A percentile compares a stretch with the other conserved stretches of the same genome.
Evolutionary conservation across 176 grass and related monocot genomes (phyloP).

Genomic region (Tuctoria greenei): DNA sequence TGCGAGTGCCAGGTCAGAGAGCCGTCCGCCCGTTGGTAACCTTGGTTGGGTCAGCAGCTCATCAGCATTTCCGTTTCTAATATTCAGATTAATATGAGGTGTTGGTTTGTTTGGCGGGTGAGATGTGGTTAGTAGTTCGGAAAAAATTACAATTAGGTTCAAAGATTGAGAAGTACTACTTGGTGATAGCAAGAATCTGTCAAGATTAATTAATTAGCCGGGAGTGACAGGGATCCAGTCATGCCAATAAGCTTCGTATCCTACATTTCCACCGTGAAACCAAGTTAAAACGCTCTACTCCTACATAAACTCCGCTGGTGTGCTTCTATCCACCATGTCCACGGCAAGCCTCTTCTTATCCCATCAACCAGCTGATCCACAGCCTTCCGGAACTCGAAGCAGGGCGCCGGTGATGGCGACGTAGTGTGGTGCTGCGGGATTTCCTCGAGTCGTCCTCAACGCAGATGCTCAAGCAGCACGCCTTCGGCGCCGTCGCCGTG

Average conservation of each 20-base stretch:
- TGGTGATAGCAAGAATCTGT: not conserved
- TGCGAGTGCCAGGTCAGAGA: not conserved
- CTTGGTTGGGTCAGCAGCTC: not conserved
- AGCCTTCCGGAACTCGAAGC: too few relatives aligned
- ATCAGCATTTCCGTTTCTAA: not conserved
- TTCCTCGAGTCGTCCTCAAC: too few relatives aligned
- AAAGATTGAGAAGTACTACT: not conserved
- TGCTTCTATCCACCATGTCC: too few relatives aligned
- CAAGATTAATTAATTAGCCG: too few relatives aligned
- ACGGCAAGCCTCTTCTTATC: not conserved
- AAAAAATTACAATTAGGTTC: not conserved
- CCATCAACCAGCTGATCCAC: too few relatives aligned
- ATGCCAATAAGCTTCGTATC: too few relatives aligned
- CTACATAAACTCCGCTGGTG: too few relatives aligned
- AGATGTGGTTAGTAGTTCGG: not conserved
- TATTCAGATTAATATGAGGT: not conserved
- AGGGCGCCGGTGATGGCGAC: not conserved
- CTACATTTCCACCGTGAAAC: too few relatives aligned
- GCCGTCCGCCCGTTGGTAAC: not conserved
- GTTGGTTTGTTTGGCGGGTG: too few relatives aligned
- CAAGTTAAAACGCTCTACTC: too few relatives aligned
- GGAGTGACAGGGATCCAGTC: not conserved
- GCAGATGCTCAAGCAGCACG: slow-evolving; percentile 13
- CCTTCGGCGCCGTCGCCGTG: not conserved
- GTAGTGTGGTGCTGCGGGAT: too few relatives aligned